Percentiles rank a stretch among this genome's conserved stretches.
These are phyloP conservation scores for Lanzia echinophila DNA, from an alignment of 2,329 filamentous ascomycete species.

Conservation along the genomic window DNA sequence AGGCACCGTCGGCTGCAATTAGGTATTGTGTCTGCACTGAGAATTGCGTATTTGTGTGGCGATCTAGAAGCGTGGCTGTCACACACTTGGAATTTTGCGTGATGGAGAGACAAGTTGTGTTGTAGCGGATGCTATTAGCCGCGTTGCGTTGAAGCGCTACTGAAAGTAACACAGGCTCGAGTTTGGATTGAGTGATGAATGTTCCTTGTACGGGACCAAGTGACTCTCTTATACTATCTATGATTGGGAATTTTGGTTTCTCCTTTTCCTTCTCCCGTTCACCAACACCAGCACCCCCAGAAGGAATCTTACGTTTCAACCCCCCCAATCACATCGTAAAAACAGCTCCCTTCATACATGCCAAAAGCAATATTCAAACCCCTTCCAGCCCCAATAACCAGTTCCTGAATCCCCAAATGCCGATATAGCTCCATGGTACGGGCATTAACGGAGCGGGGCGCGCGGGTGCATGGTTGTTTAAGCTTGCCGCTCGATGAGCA, in stretches of 20 bases:
- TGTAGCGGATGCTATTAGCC: slow-evolving; percentile 32
- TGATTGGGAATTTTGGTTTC: slow-evolving; percentile 17
- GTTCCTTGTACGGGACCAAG: slow-evolving; percentile 23
- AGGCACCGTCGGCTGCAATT: slow-evolving; percentile 35
- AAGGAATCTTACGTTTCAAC: neutral
- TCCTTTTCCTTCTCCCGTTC: slow-evolving; percentile 5
- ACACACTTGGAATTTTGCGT: slow-evolving; percentile 23
- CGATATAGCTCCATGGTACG: slow-evolving; percentile 35
- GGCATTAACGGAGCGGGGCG: slow-evolving; percentile 32
- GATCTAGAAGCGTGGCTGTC: slow-evolving; percentile 21
- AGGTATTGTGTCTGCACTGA: slow-evolving; percentile 27
- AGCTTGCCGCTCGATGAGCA: slow-evolving; percentile 35
- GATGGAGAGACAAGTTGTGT: slow-evolving; percentile 24
- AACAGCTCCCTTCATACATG: slow-evolving; percentile 13
- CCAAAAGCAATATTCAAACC: slow-evolving; percentile 19
- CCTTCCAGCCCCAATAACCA: slow-evolving; percentile 17
- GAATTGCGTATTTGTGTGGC: slow-evolving; percentile 19
- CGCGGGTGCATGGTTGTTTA: slow-evolving; percentile 34
- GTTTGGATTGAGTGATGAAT: slow-evolving; percentile 34
- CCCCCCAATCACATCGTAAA: slow-evolving; percentile 16
- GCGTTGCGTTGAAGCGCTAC: slow-evolving; percentile 30
- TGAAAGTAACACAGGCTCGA: slow-evolving; percentile 35
- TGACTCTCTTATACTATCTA: slow-evolving; percentile 19
- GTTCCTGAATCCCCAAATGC: slow-evolving; percentile 25
- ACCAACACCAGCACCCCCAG: neutral